Conservation (phyloP, 225 moss, liverwort and hornwort species). For the Polytrichum commune region DNA sequence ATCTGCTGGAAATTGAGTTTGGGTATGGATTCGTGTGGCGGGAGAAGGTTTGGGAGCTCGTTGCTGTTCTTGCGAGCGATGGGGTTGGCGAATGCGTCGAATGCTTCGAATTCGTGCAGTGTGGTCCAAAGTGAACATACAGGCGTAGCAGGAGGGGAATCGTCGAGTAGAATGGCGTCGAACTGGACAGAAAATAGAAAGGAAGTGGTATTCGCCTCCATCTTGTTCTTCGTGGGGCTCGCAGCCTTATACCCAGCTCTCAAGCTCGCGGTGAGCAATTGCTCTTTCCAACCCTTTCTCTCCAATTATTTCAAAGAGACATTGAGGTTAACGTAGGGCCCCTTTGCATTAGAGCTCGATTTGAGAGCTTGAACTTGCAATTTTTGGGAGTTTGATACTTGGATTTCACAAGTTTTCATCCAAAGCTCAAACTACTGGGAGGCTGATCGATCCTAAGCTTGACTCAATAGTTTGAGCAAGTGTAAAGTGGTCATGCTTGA, state of each 20-base stretch:
- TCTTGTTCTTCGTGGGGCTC: constrained; percentile 38
- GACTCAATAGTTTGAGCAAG: too few species aligned
- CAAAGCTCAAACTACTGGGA: too few species aligned
- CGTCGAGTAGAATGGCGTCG: not conserved
- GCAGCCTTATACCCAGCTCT: constrained; percentile 53
- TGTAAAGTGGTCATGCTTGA: too few species aligned
- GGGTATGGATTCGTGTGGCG: too few species aligned
- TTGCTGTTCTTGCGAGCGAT: not conserved
- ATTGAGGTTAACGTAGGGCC: not conserved
- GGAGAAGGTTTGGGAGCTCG: too few species aligned
- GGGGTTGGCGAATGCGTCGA: not conserved
- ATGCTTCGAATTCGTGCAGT: not conserved
- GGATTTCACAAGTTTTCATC: too few species aligned
- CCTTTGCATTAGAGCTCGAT: too few species aligned
- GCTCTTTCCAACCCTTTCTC: not conserved
- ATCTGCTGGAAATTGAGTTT: too few species aligned
- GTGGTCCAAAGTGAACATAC: not conserved
- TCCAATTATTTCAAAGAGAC: not conserved
- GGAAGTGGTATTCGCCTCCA: constrained; percentile 45
- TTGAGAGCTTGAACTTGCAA: too few species aligned
- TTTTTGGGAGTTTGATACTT: too few species aligned
- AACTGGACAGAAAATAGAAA: constrained; percentile 37
- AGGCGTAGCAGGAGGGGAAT: not conserved
- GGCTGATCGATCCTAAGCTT: too few species aligned
- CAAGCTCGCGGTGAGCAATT: constrained; percentile 27